Evolutionary conservation across 352 stramenopile genomes (phyloP), one percentile per base, ranked within the genome.

Genomic region (Pythium myriotylum): DNA sequence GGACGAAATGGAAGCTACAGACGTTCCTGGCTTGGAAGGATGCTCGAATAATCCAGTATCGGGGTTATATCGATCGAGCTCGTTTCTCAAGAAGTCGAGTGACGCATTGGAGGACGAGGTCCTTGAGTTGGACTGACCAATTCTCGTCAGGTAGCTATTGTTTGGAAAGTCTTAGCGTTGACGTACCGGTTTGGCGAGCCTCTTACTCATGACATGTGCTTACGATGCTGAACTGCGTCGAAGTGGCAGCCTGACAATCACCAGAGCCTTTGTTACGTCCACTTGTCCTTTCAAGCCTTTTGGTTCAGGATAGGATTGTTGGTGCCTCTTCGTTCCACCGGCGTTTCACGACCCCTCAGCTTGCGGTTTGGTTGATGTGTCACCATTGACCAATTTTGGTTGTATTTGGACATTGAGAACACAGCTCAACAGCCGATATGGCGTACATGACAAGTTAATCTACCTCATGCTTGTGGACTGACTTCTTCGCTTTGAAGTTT

Each of bases 121-220:
- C 53, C 55, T 65, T 1, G 46, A 14, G 23, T 24, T 29, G 9
- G n/a, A n/a, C 41, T 53, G 40, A 17, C 7, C 35, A 37, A 53
- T 20, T 27, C 8, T 1, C 42, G 24, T 54, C 32, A 60, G n/a
- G 7, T 26, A 27, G 22, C 24, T 10, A n/a, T 19, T 23, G 29
- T 16, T 17, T 59, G n/a, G n/a, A 45, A 17, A 19, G 27, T 20
- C 17, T 17, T 45, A 27, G n/a, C 6, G 29, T 46, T 26, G 19
- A 56, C 74, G 43, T 70, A 88, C 78, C 52, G 72, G 76, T 62
- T 83, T 88, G 16, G 68, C 42, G 10, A 55, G 56, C 39, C 73
- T 74, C 53, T 84, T 89, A 56, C 73, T 85, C 79, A 88, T 86
- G n/a, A n/a, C n/a, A n/a, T n/a, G n/a, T n/a, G n/a, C n/a, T n/a